A percentile compares a stretch with the other conserved stretches of the same genome.
Conservation (phyloP, 2,329 filamentous ascomycete species). For the Fusarium papillatum region DNA sequence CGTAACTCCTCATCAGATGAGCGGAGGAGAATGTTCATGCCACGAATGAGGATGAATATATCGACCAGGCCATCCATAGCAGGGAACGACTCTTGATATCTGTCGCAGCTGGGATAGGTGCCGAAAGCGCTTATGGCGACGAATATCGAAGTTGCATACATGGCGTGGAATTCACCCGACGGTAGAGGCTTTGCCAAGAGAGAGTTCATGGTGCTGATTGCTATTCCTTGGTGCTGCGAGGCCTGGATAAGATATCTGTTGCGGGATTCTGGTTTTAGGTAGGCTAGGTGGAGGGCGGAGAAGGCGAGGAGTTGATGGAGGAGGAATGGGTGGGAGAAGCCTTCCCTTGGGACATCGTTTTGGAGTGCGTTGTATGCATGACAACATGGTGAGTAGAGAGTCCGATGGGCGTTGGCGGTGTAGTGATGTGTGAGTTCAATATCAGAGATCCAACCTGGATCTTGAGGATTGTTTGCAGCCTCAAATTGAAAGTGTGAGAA, state of each 20-base stretch:
- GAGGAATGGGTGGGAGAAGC: constrained; percentile 6
- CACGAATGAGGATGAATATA: constrained; percentile 20
- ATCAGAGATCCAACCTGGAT: constrained; percentile 6
- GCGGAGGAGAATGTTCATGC: constrained; percentile 8
- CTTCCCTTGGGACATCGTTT: constrained; percentile 12
- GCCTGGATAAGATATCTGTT: constrained; percentile 21
- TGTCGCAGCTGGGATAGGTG: constrained; percentile 17
- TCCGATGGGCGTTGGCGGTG: constrained; percentile 19
- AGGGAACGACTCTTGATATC: constrained; percentile 1
- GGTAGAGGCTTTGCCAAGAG: not conserved
- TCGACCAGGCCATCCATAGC: constrained; percentile 14
- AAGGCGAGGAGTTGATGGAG: constrained; percentile 27
- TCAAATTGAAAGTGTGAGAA: constrained; percentile 17
- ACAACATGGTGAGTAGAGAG: constrained; percentile 4
- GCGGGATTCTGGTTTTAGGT: constrained; percentile 6
- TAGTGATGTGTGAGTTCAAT: constrained; percentile 27
- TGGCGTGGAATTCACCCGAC: constrained; percentile 7
- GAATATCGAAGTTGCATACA: constrained; percentile 29
- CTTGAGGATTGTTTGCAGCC: not conserved
- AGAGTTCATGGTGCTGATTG: constrained; percentile 16
- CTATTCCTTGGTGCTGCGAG: constrained; percentile 21
- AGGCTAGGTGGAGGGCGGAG: constrained; percentile 22
- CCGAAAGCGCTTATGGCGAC: constrained; percentile 22
- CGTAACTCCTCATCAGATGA: constrained; percentile 3
- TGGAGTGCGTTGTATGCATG: constrained; percentile 10